Base-by-base conservation (phyloP, 1,284 basidiomycete species). In the Meira nashicola region DNA sequence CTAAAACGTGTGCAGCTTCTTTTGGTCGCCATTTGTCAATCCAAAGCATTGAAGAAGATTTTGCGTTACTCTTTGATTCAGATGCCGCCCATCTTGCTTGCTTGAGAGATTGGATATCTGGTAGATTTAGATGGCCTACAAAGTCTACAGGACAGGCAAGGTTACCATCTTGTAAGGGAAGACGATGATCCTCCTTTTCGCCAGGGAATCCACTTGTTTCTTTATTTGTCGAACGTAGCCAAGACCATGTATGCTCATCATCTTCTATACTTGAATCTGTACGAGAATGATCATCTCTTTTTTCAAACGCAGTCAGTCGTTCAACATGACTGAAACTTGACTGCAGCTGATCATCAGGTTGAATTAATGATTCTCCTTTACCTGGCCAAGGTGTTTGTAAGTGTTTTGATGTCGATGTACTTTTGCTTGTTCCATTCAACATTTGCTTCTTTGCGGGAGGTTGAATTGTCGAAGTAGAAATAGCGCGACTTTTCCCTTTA, bases 21-120 rank as follows among this genome's bases (percentile, higher is more conserved):
- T 33, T 55, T 2, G 70, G 70, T 6, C 64, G 59, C 40, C 51
- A 68, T 10, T 55, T 49, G 25, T 70, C 67, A n/a, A 44, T 57
- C 67, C 68, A 70, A 7, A 65, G 47, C 3, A 44, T 44, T 12
- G 38, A 33, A 17, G 49, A 33, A 17, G 49, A 28, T 44, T 44
- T 44, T 17, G 3, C 23, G 3, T 17, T 8, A 4, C 9, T 44
- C 17, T 44, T 44, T 44, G 17, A 25, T 17, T 17, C 23, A 9
- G n/a, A n/a, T n/a, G 23, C 17, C 17, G 17, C 43, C 9, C 9
- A 2, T 17, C 9, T 25, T 17, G 43, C 43, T 3, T 17, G 4
- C 9, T 44, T 44, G 17, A 25, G 3, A 25, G 43, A 44, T 44
- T 41, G 40, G 40, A 41, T 14, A n/a, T 41, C 14, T 41, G 40